Base-by-base conservation (phyloP, 345 rosid genomes). In the Euclidium syriacum region DNA sequence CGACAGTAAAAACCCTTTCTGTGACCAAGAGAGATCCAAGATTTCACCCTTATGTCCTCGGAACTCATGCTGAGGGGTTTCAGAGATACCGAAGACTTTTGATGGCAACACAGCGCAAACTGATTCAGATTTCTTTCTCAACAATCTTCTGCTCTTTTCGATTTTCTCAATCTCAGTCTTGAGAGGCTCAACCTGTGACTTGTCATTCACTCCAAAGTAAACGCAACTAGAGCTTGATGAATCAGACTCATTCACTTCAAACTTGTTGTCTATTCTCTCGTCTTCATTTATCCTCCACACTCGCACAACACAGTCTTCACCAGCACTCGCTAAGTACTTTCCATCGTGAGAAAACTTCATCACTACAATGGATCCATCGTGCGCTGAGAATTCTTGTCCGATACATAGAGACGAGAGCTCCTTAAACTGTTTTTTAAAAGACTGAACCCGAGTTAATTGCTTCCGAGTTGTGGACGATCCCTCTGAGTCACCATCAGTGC, bases 341-440 rank as follows among this genome's bases (percentile, higher is more conserved):
- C 96, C 90, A 67, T 86, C 94, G 5, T 64, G 79, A 68, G 88
- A 85, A 58, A 88, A 86, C 68, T 89, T 89, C 88, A 86, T 82
- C 5, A 87, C 76, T 30, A 75, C 76, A 52, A 86, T 86, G 32
- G 87, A 81, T 52, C 94, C 94, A 11, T 81, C 75, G 10, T 89
- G 96, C 3, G 88, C 96, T 5, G 65, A 54, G 76, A 86, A 80
- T 40, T 86, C 94, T 70, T 89, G 94, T 43, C 86, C 95, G 10
- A 77, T 17, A 56, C 76, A 80, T 7, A 88, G 79, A 44, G 88
- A 80, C 12, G 96, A 81, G 19, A 88, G 75, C 71, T 88, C 90
- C 77, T 80, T 83, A 25, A 74, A 71, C 42, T 71, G 75, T 72
- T 88, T 88, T 34, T 76, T 80, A 14, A 54, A 56, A 11, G 86